Evolutionary conservation across 768 basidiomycete genomes (phyloP).

Genomic region (Tulasnella sp.): DNA sequence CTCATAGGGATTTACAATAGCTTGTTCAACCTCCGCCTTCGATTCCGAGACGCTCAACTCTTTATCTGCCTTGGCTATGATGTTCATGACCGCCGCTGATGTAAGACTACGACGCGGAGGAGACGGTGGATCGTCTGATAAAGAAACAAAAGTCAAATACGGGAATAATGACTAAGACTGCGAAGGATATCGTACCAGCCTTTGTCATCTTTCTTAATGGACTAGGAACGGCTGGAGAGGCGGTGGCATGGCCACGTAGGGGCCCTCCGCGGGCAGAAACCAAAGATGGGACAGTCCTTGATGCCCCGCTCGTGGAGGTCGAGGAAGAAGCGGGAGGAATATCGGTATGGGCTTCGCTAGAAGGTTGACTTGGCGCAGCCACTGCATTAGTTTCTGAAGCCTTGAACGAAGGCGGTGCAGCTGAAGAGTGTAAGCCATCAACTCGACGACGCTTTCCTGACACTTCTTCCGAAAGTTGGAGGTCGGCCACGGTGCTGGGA

Average conservation of each 20-base stretch:
- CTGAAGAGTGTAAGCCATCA: background rate
- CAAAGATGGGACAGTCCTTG: background rate
- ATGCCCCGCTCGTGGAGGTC: background rate
- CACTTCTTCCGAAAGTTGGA: background rate
- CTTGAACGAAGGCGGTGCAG: background rate
- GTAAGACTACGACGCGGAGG: constrained; percentile 11
- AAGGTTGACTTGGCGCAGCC: background rate
- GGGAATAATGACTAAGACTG: background rate
- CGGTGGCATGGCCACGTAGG: background rate
- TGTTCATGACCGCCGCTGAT: constrained; percentile 10
- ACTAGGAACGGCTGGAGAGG: constrained; percentile 14
- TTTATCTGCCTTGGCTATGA: constrained; percentile 4
- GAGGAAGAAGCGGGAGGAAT: background rate
- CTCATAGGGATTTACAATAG: constrained; percentile 13
- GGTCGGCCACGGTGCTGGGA: background rate
- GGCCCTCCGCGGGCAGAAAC: background rate
- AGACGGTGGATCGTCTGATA: constrained; percentile 6
- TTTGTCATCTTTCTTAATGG: constrained; percentile 14
- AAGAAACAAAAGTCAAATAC: background rate
- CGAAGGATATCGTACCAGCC: background rate
- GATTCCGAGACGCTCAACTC: constrained; percentile 11
- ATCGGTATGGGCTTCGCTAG: background rate
- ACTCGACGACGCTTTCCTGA: constrained; percentile 12
- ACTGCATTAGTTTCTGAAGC: background rate
- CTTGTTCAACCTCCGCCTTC: constrained; percentile 6